Evolutionary conservation across 2,329 filamentous ascomycete genomes (phyloP).

Genomic region (Aureobasidium sp.): DNA sequence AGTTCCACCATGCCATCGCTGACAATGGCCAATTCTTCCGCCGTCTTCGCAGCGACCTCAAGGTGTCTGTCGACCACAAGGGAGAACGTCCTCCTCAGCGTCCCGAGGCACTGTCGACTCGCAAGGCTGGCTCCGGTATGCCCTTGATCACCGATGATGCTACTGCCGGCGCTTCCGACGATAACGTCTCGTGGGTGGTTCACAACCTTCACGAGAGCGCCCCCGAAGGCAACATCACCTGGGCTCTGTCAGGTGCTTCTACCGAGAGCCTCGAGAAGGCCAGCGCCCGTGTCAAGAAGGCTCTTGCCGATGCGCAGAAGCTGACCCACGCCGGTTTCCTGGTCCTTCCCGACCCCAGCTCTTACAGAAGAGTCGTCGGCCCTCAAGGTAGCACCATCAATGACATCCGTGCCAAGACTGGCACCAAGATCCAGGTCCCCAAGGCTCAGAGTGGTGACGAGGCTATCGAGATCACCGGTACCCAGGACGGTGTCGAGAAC

Average conservation of each 20-base stretch:
- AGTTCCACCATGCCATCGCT: constrained; percentile 73
- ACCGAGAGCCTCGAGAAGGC: constrained; percentile 76
- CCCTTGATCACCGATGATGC: constrained; percentile 89
- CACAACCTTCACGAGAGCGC: constrained; percentile 65
- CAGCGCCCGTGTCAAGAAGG: constrained; percentile 62
- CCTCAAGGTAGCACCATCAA: constrained; percentile 87
- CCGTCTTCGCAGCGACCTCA: constrained; percentile 72
- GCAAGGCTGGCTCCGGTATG: constrained; percentile 50
- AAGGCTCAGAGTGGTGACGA: constrained; percentile 66
- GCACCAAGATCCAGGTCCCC: constrained; percentile 84
- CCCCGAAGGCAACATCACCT: constrained; percentile 62
- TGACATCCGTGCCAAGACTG: constrained; percentile 81
- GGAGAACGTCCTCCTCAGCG: constrained; percentile 69
- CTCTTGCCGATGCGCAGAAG: constrained; percentile 62
- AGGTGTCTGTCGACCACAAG: constrained; percentile 85
- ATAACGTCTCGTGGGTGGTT: constrained; percentile 75
- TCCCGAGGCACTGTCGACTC: constrained; percentile 41
- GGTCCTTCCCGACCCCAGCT: constrained; percentile 77
- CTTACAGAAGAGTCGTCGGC: constrained; percentile 86
- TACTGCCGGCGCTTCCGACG: constrained; percentile 38
- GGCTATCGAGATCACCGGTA: constrained; percentile 83
- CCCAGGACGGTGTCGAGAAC: constrained; percentile 69
- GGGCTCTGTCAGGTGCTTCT: constrained; percentile 69
- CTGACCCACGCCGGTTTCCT: constrained; percentile 74
- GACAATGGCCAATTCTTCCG: constrained; percentile 95